Evolutionary conservation across 2,329 filamentous ascomycete genomes (phyloP), one percentile per base, ranked within the genome.

Genomic region (Zarea fungicola): DNA sequence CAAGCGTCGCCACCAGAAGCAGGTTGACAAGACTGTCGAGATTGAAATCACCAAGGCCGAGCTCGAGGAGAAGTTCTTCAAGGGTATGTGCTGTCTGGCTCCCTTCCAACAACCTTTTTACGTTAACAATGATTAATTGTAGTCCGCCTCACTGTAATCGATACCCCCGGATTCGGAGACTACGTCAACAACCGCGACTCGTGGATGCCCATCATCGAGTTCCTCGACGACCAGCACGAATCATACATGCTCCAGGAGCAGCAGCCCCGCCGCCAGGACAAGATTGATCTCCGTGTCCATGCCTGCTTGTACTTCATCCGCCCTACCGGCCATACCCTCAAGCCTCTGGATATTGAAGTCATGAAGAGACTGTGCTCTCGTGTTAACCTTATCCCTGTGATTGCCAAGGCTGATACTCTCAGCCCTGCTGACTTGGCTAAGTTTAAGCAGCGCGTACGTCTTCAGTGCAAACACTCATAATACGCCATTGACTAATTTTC

Each of bases 201-300:
- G 55, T 99, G 93, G 93, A 95, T 96, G 81, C 93, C 93, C 68
- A 97, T 99, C 68, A 97, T 99, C 72, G 93, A 99, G 74, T 99
- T 99, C 78, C 81, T 99, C 64, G 93, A 99, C 74, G 93, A 99
- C 75, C 93, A 99, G 81, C 95, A 99, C 72, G 93, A 99, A 80
- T 99, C 93, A 31, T 99, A 99, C 75, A 99, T 99, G 93, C 81
- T 99, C 68, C 93, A 99, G 79, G 93, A 99, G 83, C 93, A 99
- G 75, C 93, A 99, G 76, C 93, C 95, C 61, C 89, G 89, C 73
- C 90, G 93, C 65, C 85, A 87, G 65, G 93, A 99, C 79, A 99
- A 97, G 83, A 99, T 99, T 64, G 93, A 99, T 68, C 87, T 99
- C 64, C 91, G 93, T 76, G 95, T 99, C 59, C 93, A 99, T 70